These are phyloP conservation scores for Fusarium devonianum DNA, from an alignment of 2,329 filamentous ascomycete genomes.

Conservation along the genomic window DNA sequence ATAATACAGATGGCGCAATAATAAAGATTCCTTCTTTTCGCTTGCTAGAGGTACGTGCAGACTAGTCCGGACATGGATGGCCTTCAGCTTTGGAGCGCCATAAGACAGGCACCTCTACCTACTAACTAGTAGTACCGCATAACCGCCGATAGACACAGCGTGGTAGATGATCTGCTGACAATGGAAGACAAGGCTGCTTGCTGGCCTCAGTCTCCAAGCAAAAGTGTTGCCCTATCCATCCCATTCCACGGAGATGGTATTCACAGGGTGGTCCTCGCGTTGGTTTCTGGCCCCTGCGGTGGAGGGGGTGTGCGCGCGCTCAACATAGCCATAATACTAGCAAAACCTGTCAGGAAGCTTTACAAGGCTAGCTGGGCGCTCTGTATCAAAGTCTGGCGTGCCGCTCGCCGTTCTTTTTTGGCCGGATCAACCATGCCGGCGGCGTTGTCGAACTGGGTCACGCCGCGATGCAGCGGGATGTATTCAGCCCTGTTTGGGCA, in stretches of 20 bases:
- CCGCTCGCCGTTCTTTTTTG: constrained; percentile 1
- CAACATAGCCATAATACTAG: background rate
- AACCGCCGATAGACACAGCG: constrained; percentile 2
- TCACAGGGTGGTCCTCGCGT: constrained; percentile 22
- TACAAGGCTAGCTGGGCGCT: constrained; percentile 8
- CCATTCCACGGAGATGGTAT: constrained; percentile 37
- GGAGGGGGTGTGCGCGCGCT: constrained; percentile 12
- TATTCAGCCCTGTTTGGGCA: constrained; percentile 11
- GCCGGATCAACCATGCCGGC: background rate
- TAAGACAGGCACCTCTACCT: too few species aligned
- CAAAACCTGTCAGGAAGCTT: background rate
- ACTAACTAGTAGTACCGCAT: background rate
- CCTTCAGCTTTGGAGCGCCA: too few species aligned
- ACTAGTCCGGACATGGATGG: background rate
- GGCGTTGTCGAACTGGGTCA: constrained; percentile 3
- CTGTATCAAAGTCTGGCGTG: background rate
- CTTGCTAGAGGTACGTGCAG: background rate
- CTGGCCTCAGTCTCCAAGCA: background rate
- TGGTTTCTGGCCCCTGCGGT: constrained; percentile 23
- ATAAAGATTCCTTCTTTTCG: background rate
- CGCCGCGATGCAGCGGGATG: constrained; percentile 6
- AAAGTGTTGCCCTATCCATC: constrained; percentile 30
- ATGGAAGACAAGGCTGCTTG: constrained; percentile 5
- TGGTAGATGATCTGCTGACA: constrained; percentile 9
- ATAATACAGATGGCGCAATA: background rate